Base-by-base conservation (phyloP, 2,329 filamentous ascomycete species). In the Ascochyta fabae region DNA sequence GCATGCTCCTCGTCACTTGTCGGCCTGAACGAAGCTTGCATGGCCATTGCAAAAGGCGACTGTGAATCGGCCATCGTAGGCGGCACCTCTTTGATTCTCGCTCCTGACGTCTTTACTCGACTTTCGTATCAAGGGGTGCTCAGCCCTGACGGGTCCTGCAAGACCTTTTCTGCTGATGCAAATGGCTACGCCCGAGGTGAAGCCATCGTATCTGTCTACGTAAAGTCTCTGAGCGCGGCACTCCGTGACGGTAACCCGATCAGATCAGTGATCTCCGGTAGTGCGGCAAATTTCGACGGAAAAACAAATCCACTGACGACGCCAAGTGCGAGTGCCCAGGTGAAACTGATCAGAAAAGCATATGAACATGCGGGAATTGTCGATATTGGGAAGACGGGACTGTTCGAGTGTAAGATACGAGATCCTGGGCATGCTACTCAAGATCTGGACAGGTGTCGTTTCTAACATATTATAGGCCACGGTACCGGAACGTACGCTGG, bases 211-310 rank as follows among this genome's bases (percentile, higher is more conserved):
- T 52, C 56, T 0, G 15, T 72, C 6, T 59, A 61, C 24, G 3
- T 88, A 10, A 88, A 88, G 72, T 78, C 77, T 2, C 72, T 88
- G 0, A 70, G 75, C 6, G 80, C 84, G 64, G 86, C 86, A 0
- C 57, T 88, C 3, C 70, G 74, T 8, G 81, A 84, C 60, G 82
- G 83, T 16, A 83, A 87, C 62, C 75, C 78, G 0, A 75, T 81
- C 27, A 69, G 74, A 6, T 73, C 72, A 24, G 38, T 58, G 8
- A 48, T 58, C 13, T 35, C 34, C 3, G 19, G 23, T n/a, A 42
- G 34, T 15, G 76, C 67, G 4, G 58, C 67, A 6, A 80, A 79
- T 48, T 68, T 73, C 41, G 83, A 87, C 62, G 85, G 85, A 15
- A 61, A 68, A n/a, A 86, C 84, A 1, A 66, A 58, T 15, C 82